phyloP scores from a whole-genome alignment of 148 eudicot genomes.

The Vaccinium darrowii region DNA sequence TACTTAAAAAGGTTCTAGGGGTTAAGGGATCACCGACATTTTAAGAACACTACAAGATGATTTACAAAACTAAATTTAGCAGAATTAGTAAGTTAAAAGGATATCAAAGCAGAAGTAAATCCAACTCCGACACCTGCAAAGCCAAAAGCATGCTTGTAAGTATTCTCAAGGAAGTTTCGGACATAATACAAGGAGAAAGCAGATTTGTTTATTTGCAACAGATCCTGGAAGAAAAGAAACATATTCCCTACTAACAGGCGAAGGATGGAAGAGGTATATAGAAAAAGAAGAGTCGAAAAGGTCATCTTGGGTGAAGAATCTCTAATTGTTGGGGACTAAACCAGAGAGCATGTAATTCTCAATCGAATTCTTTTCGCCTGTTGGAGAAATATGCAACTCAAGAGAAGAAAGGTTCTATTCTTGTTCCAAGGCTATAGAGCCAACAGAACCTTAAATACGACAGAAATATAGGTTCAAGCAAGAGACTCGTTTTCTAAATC shows the following conservation, averaged over 20 bases:
- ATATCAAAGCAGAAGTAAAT: slow-evolving; percentile 94
- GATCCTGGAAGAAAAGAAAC: neutral
- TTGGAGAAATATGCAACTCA: neutral
- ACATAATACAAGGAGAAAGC: neutral
- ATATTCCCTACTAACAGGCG: neutral
- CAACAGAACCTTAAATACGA: neutral
- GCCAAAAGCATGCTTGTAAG: slow-evolving; percentile 24
- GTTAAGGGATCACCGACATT: slow-evolving; percentile 67
- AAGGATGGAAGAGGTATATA: neutral
- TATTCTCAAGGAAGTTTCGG: neutral
- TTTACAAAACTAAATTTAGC: neutral
- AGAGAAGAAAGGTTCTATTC: neutral
- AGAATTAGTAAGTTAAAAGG: slow-evolving; percentile 44
- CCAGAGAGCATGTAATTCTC: neutral
- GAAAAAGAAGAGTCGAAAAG: neutral
- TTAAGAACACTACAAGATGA: slow-evolving; percentile 16
- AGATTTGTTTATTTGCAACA: neutral
- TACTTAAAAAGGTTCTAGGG: slow-evolving; percentile 89
- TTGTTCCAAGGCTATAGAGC: neutral
- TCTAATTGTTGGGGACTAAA: neutral
- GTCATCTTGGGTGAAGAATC: neutral
- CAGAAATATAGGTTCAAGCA: neutral
- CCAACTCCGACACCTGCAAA: slow-evolving; percentile 96
- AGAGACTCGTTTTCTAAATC: neutral
- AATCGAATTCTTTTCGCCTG: neutral